Evolutionary conservation across 2,329 filamentous ascomycete genomes (phyloP), one percentile per base, ranked within the genome.

Genomic region (Botryotinia calthae): DNA sequence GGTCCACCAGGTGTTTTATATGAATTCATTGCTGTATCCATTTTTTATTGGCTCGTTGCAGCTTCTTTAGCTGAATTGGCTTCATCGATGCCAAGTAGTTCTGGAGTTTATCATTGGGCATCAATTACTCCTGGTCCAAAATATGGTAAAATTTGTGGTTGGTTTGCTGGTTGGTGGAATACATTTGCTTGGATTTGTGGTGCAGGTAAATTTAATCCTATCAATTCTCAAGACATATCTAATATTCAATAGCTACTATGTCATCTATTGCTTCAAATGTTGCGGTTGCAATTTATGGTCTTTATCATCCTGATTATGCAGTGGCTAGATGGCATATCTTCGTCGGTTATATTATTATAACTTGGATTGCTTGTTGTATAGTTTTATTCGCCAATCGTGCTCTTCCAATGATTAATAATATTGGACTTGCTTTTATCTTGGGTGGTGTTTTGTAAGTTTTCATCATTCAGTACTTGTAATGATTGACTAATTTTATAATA

Each of bases 1-100:
- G 89, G 89, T 0, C 86, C 88, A 0, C 86, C 89, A 0, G 88
- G 88, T 22, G 86, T 89, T 0, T 81, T 91, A 2, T 91, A 90
- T 80, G 89, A 90, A 81, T 89, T 90, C 71, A 84, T 87, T 66
- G 84, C 81, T 25, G 83, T 85, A 6, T 84, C 84, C 1, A 77
- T 86, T 56, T 86, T 86, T 79, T 87, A 87, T 78, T 84, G 83
- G 78, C 81, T 86, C 77, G 83, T 87, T 72, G 84, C 83, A 51
- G 83, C 84, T 10, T 86, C 83, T 46, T 82, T 88, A 62, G 86
- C 86, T 28, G 78, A 79, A 74, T 72, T 79, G 12, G 78, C 77
- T 54, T 78, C 77, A 37, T 75, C 76, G 5, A 79, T 79, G 75
- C 78, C 77, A 18, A 77, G 74, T 42, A 77, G 75, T 71, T 75